Evolutionary conservation across 2,329 filamentous ascomycete genomes (phyloP).

Genomic region (Diaporthe longicolla): DNA sequence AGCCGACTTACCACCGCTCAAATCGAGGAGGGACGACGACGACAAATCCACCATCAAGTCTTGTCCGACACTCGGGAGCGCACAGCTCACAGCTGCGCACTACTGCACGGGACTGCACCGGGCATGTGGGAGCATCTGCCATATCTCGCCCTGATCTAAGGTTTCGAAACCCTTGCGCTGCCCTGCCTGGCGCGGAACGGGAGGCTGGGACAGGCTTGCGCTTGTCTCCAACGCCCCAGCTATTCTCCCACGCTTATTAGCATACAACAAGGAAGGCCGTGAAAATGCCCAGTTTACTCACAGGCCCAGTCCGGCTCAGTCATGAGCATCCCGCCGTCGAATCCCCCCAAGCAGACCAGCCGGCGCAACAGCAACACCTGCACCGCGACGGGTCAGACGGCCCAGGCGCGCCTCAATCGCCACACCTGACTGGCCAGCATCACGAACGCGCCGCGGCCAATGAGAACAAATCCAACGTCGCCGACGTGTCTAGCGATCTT

Average conservation of each 20-base stretch:
- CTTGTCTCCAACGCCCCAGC: constrained; percentile 22
- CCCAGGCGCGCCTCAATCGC: constrained; percentile 18
- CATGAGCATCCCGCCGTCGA: not conserved
- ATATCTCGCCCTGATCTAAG: not conserved
- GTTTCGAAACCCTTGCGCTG: constrained; percentile 29
- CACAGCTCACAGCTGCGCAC: constrained; percentile 33
- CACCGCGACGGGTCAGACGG: constrained; percentile 21
- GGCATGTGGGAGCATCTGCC: not conserved
- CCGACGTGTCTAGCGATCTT: constrained; percentile 59
- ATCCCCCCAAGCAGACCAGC: not conserved
- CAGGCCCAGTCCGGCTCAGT: constrained; percentile 22
- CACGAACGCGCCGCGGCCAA: constrained; percentile 35
- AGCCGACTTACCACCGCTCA: not conserved
- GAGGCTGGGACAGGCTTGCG: constrained; percentile 34
- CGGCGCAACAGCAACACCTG: constrained; percentile 1
- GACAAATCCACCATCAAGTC: not conserved
- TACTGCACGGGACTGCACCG: constrained; percentile 31
- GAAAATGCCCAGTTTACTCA: constrained; percentile 24
- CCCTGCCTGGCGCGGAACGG: constrained; percentile 15
- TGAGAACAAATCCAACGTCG: constrained; percentile 53
- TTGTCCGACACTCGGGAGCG: not conserved
- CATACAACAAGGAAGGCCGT: not conserved
- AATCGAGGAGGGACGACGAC: constrained; percentile 9
- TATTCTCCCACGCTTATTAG: not conserved
- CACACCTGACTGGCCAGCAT: constrained; percentile 33